Conservation (phyloP, 73 alveolate genomes). For the Tetrahymena borealis region DNA sequence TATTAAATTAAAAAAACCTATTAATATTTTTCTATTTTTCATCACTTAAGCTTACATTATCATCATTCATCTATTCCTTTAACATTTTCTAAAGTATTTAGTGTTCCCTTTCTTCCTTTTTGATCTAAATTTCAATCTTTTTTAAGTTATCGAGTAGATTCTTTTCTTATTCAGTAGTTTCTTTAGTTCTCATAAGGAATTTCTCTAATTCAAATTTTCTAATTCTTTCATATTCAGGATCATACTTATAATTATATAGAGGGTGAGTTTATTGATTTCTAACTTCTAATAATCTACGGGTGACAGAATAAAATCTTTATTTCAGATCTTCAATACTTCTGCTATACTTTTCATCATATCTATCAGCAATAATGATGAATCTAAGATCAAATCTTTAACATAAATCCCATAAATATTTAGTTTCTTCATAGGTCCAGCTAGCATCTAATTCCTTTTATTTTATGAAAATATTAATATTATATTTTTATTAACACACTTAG, state of each 20-base stretch:
- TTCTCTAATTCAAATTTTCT: slow-evolving; percentile 34
- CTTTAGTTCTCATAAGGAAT: slow-evolving; percentile 28
- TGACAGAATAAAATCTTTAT: slow-evolving; percentile 27
- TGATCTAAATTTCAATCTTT: slow-evolving; percentile 6
- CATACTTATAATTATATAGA: slow-evolving; percentile 30
- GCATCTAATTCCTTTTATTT: neutral
- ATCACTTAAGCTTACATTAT: neutral
- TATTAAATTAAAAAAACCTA: neutral
- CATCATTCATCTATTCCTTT: slow-evolving; percentile 15
- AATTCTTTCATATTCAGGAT: slow-evolving; percentile 37
- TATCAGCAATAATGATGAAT: slow-evolving; percentile 19
- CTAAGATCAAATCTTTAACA: slow-evolving; percentile 10
- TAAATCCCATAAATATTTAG: slow-evolving; percentile 14
- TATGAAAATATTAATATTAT: no score
- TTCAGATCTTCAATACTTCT: slow-evolving; percentile 26
- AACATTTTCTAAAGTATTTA: slow-evolving; percentile 14
- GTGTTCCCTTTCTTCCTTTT: slow-evolving; percentile 28
- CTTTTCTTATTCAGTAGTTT: slow-evolving; percentile 22
- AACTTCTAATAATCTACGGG: neutral
- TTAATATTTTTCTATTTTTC: neutral
- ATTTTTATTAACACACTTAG: neutral
- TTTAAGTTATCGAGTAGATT: slow-evolving; percentile 10
- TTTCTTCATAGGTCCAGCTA: slow-evolving; percentile 29
- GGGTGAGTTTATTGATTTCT: slow-evolving; percentile 4
- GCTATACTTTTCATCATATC: slow-evolving; percentile 9